Evolutionary conservation across 2,329 filamentous ascomycete species (phyloP).

Genomic region (Dothiorella sarmentorum): DNA sequence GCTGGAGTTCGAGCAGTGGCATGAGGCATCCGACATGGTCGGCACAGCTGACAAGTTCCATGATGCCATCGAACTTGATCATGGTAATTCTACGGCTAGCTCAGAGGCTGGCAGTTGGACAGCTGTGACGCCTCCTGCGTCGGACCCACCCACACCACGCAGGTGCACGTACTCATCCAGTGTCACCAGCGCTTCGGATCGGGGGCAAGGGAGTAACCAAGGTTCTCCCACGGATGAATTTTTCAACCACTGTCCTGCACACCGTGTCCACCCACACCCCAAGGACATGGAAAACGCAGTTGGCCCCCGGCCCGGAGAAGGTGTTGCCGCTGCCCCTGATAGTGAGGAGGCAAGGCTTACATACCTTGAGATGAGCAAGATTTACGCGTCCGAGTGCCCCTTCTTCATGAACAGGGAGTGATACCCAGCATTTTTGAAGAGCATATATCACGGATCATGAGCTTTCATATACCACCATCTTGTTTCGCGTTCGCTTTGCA

Average conservation of each 20-base stretch:
- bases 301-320: constrained; percentile 33
- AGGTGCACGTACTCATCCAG: constrained; percentile 3
- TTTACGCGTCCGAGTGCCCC: constrained; percentile 30
- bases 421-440: neutral
- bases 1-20: constrained; percentile 8
- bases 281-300: constrained; percentile 32
- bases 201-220: constrained; percentile 17
- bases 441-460: neutral
- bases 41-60: neutral
- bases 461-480: neutral
- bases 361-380: constrained; percentile 38
- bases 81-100: neutral
- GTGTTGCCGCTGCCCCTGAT: constrained; percentile 31
- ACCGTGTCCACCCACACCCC: constrained; percentile 32
- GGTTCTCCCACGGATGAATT: neutral
- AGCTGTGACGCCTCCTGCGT: constrained; percentile 7
- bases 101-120: constrained; percentile 14
- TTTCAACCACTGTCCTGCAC: neutral
- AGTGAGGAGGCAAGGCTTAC: constrained; percentile 34
- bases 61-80: neutral
- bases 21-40: constrained; percentile 5
- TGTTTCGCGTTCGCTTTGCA: neutral
- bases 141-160: constrained; percentile 10
- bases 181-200: constrained; percentile 10
- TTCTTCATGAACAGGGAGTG: constrained; percentile 40